Conservation (phyloP, 768 basidiomycete species). For the Kwoniella sp. region DNA sequence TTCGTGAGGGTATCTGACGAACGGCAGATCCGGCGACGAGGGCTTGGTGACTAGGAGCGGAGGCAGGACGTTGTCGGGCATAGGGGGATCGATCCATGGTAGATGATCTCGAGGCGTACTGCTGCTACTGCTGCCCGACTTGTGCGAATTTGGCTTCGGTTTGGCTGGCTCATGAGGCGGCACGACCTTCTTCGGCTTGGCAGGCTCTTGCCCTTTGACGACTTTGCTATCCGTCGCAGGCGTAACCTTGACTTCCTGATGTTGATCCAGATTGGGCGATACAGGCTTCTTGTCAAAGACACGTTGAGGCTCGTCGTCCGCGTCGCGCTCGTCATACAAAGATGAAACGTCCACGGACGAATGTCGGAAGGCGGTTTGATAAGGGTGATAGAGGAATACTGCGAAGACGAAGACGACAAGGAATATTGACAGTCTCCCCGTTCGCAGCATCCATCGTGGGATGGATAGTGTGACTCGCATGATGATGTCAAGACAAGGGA, state of each 20-base stretch:
- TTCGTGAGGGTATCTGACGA: neutral
- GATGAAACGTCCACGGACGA: neutral
- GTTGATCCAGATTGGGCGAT: neutral
- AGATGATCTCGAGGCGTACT: neutral
- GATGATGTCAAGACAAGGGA: neutral
- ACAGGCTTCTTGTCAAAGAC: neutral
- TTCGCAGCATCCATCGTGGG: constrained; percentile 1
- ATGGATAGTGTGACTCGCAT: constrained; percentile 2
- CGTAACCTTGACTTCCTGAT: neutral
- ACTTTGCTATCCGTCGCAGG: neutral
- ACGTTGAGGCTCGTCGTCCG: neutral
- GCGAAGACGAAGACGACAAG: constrained; percentile 1
- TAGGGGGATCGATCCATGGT: neutral
- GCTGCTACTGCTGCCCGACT: neutral
- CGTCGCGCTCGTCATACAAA: neutral
- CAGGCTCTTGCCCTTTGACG: too few relatives aligned
- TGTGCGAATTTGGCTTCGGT: neutral
- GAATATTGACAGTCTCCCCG: neutral
- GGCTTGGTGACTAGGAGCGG: constrained; percentile 1
- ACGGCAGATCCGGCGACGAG: neutral
- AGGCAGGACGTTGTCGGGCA: neutral
- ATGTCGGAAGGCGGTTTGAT: neutral
- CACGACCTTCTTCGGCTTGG: neutral
- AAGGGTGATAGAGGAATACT: constrained; percentile 5
- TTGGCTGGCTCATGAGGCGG: neutral